Evolutionary conservation across 768 basidiomycete species (phyloP).

Genomic region (Trametes maxima): DNA sequence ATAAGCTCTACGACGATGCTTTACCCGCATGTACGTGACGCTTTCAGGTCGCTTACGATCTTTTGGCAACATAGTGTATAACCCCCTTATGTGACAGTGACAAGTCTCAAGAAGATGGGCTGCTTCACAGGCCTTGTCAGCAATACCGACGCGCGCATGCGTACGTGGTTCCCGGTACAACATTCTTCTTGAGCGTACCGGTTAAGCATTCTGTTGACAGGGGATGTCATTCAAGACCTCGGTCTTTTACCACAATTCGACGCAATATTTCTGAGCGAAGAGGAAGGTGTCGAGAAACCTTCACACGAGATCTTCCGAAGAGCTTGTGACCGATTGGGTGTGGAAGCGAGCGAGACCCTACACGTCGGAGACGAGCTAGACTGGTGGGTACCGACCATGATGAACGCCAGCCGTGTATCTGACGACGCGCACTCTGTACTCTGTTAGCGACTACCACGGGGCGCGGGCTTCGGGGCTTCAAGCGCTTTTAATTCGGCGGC

Average conservation of each 20-base stretch:
- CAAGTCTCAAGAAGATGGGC: slow-evolving; percentile 45
- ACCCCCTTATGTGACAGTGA: slow-evolving; percentile 39
- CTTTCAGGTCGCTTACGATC: neutral
- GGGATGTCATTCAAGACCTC: slow-evolving; percentile 59
- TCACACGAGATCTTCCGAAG: slow-evolving; percentile 56
- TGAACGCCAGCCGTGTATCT: neutral
- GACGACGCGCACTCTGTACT: neutral
- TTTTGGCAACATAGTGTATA: neutral
- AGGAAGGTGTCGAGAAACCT: slow-evolving; percentile 72
- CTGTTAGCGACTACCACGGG: slow-evolving; percentile 64
- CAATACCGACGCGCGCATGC: slow-evolving; percentile 73
- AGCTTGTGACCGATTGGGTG: slow-evolving; percentile 40
- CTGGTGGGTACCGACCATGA: slow-evolving; percentile 45
- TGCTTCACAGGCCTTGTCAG: slow-evolving; percentile 64
- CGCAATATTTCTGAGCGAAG: slow-evolving; percentile 70
- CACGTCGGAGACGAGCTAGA: slow-evolving; percentile 79
- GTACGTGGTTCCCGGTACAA: slow-evolving; percentile 42
- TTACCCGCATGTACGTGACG: slow-evolving; percentile 45
- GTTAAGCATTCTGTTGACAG: slow-evolving; percentile 27
- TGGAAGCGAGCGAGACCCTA: slow-evolving; percentile 48
- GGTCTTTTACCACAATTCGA: slow-evolving; percentile 50
- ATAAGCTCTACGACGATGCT: slow-evolving; percentile 59
- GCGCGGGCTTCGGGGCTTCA: slow-evolving; percentile 56
- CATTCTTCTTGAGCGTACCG: neutral
- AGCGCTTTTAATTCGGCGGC: slow-evolving; percentile 58